A percentile compares a stretch with the other conserved stretches of the same genome.
phyloP scores from a whole-genome alignment of 1,284 basidiomycete species.

The Neolentinus lepideus region DNA sequence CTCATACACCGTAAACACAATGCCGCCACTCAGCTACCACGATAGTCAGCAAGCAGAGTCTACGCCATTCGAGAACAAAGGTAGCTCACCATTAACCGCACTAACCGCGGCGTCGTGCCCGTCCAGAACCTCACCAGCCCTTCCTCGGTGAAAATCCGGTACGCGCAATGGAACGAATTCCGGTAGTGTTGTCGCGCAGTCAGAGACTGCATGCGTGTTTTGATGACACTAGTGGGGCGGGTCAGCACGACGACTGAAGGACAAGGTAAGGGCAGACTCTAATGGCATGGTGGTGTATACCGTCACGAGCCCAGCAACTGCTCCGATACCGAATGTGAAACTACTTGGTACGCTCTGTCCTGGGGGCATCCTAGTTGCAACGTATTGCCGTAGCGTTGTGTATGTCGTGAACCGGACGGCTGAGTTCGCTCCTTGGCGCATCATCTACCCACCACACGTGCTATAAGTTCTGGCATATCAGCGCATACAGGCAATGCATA shows the following conservation, averaged over 20 bases:
- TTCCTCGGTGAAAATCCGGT: constrained; percentile 87
- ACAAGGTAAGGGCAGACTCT: constrained; percentile 42
- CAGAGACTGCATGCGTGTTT: constrained; percentile 96
- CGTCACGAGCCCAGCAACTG: constrained; percentile 89
- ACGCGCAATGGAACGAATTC: constrained; percentile 92
- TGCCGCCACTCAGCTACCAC: constrained; percentile 81
- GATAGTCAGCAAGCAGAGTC: constrained; percentile 4
- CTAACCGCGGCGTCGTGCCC: constrained; percentile 86
- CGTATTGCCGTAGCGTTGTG: constrained; percentile 87
- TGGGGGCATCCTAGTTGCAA: constrained; percentile 77
- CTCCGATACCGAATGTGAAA: constrained; percentile 93
- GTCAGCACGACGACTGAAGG: neutral
- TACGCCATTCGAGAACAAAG: neutral
- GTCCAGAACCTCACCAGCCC: constrained; percentile 90
- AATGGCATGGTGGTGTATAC: constrained; percentile 94
- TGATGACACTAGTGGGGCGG: constrained; percentile 87
- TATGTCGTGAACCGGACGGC: constrained; percentile 97
- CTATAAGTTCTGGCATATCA: neutral
- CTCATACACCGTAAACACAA: constrained; percentile 94
- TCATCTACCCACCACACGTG: constrained; percentile 71
- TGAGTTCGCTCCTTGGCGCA: constrained; percentile 96
- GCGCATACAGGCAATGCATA: neutral
- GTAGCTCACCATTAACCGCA: constrained; percentile 74
- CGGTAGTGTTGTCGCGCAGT: constrained; percentile 79
- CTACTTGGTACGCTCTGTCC: constrained; percentile 82